Conservation (phyloP, 768 basidiomycete genomes). For the Pleurotus cornucopiae region DNA sequence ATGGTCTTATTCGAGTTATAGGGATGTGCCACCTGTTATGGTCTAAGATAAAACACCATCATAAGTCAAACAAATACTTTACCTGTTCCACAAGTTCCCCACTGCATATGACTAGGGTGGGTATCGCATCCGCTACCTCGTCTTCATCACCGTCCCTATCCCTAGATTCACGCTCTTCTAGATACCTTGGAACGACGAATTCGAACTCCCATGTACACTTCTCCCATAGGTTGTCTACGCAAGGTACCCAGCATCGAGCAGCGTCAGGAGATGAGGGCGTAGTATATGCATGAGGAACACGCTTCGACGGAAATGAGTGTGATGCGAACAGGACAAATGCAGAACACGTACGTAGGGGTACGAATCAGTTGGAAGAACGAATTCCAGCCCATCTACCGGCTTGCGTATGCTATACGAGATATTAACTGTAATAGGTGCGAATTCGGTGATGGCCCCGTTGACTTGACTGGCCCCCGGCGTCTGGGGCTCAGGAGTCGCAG, state of each 20-base stretch:
- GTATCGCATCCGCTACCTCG: conserved; percentile 56
- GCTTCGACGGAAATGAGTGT: conserved; percentile 39
- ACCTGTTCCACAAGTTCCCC: conserved; percentile 96
- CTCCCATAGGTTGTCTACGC: conserved; percentile 92
- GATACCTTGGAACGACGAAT: conserved; percentile 84
- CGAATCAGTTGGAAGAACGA: conserved; percentile 75
- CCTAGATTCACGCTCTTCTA: conserved; percentile 54
- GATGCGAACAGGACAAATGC: conserved; percentile 1
- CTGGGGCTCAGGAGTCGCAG: conserved; percentile 80
- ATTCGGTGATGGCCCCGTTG: conserved; percentile 44
- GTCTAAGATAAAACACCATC: not conserved
- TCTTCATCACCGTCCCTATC: conserved; percentile 49
- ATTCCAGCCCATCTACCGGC: conserved; percentile 82
- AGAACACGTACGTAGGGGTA: conserved; percentile 71
- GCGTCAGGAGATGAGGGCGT: conserved; percentile 83
- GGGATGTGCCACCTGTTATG: conserved; percentile 79
- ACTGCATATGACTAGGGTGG: conserved; percentile 88
- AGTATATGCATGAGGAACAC: conserved; percentile 91
- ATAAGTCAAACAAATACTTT: conserved; percentile 10
- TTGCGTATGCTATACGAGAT: conserved; percentile 80
- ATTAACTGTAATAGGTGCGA: conserved; percentile 68
- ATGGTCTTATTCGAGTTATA: conserved; percentile 92
- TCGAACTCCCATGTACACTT: conserved; percentile 99
- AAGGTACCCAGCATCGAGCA: conserved; percentile 99
- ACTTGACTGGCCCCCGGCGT: conserved; percentile 43